Evolutionary conservation across 805 yeast genomes (phyloP), one percentile per base, ranked within the genome.

Genomic region (Hagleromyces aurorensis): DNA sequence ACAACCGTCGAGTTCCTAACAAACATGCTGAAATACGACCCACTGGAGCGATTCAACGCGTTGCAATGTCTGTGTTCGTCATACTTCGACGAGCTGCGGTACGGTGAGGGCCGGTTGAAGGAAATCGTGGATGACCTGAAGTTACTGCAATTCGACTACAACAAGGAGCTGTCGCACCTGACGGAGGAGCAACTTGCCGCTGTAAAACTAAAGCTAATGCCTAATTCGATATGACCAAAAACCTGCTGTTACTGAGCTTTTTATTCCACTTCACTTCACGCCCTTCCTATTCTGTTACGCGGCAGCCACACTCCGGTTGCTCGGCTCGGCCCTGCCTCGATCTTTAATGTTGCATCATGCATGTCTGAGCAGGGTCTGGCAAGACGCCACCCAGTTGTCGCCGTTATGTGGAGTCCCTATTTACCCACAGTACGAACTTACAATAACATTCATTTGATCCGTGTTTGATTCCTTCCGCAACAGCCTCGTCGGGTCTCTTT

Each of bases 21-120:
- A 20, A 57, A 63, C 39, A 65, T 78, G 21, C 63, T 81, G 39
- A 73, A 76, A 48, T 81, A 81, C 53, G 76, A 80, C 37, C 93
- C 93, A 5, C 43, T 60, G 11, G 71, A 70, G 40, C 66, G 93
- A 59, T 61, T 75, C 25, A 64, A 71, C 34, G 78, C 89, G 20
- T 30, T 54, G 27, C 59, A 57, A 36, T 55, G 59, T 36, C 25
- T 51, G 21, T 48, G 52, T 25, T 41, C 52, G 13, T 36, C 43
- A 5, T 52, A 52, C 36, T 53, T 51, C 33, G 55, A 54, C 35
- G 57, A 55, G 29, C 33, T 55, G 21, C 48, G 54, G 29, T 34
- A 42, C 8, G 38, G 43, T 11, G 37, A 39, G 20, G 48, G 44
- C 23, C 32, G 38, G 18, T 19, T 34, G 13, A 32, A 37, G 23